Evolutionary conservation across 176 grass and related monocot species (phyloP), one percentile per base, ranked within the genome.

Genomic region (Luzula sylvatica): DNA sequence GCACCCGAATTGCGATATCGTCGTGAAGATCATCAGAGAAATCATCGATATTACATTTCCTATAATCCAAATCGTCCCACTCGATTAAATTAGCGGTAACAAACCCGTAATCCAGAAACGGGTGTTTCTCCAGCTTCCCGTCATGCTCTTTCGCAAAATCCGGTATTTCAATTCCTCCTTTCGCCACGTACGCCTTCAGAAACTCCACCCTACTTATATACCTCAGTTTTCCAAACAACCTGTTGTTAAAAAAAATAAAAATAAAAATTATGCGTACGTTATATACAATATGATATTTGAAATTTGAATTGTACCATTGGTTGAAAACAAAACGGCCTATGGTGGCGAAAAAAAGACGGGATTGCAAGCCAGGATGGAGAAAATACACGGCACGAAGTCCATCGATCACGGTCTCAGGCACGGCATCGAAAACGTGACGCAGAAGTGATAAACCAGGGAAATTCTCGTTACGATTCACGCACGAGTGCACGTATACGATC

Each of bases 261-360:
- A 46, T 55, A 11, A 17, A 16, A 17, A 21, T 62, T 18, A 11
- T 26, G 27, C 2, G 30, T 13, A n/a, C n/a, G 13, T 13, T 16
- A 2, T 49, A 1, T 4, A 26, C 13, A 45, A 14, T 19, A 14
- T 20, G 22, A 12, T 21, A 11, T 12, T 15, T 43, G 22, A 17
- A 20, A 21, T 1, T 25, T 3, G 13, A 28, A 2, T 1, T 16
- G 9, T 67, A 95, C 83, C 84, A 56, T 27, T 69, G 62, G 59
- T 83, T 83, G 56, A 95, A 95, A 67, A 88, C 75, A 73, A 95
- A 88, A 1, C 80, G 66, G 0, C 84, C 84, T 48, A 88, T 55
- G 50, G 77, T 95, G 53, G 80, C 80, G 62, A 86, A 88, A 76
- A 95, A 95, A 70, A 88, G 70, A n/a, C 90, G 74, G 48, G 90